These are phyloP conservation scores for Cucurbita moschata DNA, from an alignment of 306 rosid genomes.

Conservation along the genomic window DNA sequence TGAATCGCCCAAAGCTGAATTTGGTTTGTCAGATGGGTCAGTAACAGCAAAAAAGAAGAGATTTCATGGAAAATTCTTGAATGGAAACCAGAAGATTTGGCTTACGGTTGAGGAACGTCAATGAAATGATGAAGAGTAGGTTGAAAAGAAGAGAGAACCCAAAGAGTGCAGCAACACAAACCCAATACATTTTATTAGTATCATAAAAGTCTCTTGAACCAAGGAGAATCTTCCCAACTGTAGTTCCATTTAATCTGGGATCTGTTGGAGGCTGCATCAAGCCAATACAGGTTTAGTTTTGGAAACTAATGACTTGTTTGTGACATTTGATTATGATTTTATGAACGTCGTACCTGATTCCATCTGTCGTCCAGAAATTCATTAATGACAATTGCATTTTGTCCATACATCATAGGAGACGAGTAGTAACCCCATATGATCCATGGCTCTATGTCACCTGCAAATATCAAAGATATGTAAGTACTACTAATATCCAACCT, in stretches of 20 bases:
- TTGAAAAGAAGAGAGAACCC: conserved; percentile 60
- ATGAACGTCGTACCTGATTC: conserved; percentile 36
- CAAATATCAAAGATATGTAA: background rate
- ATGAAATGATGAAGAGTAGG: conserved; percentile 29
- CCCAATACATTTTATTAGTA: conserved; percentile 65
- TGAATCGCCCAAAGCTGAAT: conserved; percentile 46
- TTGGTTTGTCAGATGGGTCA: background rate
- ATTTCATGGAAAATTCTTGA: background rate
- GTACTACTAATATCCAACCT: background rate
- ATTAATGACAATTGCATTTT: conserved; percentile 45
- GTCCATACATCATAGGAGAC: conserved; percentile 77
- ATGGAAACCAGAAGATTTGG: background rate
- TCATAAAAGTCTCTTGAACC: conserved; percentile 44
- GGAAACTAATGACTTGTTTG: background rate
- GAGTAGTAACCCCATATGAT: conserved; percentile 55
- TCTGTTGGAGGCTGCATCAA: conserved; percentile 26
- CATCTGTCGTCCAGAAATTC: conserved; percentile 68
- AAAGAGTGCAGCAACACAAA: conserved; percentile 52
- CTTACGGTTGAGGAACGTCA: conserved; percentile 61
- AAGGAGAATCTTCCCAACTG: conserved; percentile 60
- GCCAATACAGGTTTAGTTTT: background rate
- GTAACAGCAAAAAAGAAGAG: background rate
- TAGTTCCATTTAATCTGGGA: conserved; percentile 23
- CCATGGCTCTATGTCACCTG: conserved; percentile 50
- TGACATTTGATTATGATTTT: background rate